A percentile compares a stretch with the other conserved stretches of the same genome.
These are phyloP conservation scores for Nakazawaea molendinolei DNA, from an alignment of 805 yeast genomes.

Conservation along the genomic window DNA sequence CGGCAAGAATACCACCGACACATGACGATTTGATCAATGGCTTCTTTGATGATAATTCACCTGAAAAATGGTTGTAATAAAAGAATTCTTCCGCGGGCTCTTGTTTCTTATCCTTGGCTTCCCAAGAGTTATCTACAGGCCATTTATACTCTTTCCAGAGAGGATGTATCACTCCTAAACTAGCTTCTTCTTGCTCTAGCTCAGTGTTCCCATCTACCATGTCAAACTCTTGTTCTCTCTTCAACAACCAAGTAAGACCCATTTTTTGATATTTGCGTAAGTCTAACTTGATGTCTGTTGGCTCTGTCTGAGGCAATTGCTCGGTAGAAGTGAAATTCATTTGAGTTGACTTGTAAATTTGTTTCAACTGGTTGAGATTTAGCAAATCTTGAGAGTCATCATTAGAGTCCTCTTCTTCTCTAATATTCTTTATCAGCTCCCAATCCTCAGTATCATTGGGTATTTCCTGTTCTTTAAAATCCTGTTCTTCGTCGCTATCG, in stretches of 20 bases:
- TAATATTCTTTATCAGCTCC: neutral
- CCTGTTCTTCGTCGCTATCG: slow-evolving; percentile 13
- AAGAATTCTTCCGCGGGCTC: slow-evolving; percentile 29
- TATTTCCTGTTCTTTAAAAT: too few species aligned
- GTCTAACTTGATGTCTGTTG: slow-evolving; percentile 48
- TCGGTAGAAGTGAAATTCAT: slow-evolving; percentile 33
- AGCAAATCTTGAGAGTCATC: slow-evolving; percentile 31
- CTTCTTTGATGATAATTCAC: slow-evolving; percentile 62
- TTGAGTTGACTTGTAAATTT: slow-evolving; percentile 69
- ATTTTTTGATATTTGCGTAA: slow-evolving; percentile 77
- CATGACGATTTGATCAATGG: slow-evolving; percentile 59
- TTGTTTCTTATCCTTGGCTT: slow-evolving; percentile 5
- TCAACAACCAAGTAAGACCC: slow-evolving; percentile 87
- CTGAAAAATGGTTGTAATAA: slow-evolving; percentile 74
- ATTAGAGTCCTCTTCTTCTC: slow-evolving; percentile 8
- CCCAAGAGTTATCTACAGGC: slow-evolving; percentile 51
- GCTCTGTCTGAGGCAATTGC: slow-evolving; percentile 58
- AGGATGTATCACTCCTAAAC: slow-evolving; percentile 65
- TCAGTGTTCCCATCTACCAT: slow-evolving; percentile 26
- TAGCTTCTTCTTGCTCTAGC: slow-evolving; percentile 26
- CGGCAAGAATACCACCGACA: slow-evolving; percentile 86
- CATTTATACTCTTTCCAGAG: slow-evolving; percentile 75
- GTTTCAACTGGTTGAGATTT: slow-evolving; percentile 65
- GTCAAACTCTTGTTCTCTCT: slow-evolving; percentile 61
- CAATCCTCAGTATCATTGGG: too few species aligned